Conservation (phyloP, 805 yeast species). For the Isabelozyma pseudorhagii region DNA sequence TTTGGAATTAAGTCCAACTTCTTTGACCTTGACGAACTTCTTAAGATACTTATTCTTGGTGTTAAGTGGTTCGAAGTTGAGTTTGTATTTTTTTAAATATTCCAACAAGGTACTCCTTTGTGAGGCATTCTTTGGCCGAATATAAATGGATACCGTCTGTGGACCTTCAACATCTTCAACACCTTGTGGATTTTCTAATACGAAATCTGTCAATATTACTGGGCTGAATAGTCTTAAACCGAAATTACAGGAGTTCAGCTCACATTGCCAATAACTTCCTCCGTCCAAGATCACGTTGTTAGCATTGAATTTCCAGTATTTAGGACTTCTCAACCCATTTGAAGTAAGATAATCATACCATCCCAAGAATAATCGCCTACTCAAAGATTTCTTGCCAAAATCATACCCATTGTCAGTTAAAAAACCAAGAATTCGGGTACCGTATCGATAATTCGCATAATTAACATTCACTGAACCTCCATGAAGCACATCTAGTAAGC, state of each 20-base stretch:
- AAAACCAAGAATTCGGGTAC: conserved; percentile 39
- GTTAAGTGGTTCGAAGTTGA: conserved; percentile 1
- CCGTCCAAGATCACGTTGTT: conserved; percentile 35
- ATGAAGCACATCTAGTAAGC: conserved; percentile 27
- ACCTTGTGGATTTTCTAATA: conserved; percentile 15
- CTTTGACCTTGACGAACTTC: conserved; percentile 30
- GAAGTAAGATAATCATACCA: conserved; percentile 36
- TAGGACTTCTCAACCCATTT: conserved; percentile 18
- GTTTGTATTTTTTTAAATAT: conserved; percentile 14
- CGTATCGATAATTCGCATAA: conserved; percentile 38
- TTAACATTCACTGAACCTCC: conserved; percentile 34
- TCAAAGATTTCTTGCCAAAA: conserved; percentile 17
- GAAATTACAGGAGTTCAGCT: conserved; percentile 23
- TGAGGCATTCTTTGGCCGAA: conserved; percentile 23
- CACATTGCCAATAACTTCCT: conserved; percentile 32
- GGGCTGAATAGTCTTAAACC: conserved; percentile 33
- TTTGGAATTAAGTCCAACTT: conserved; percentile 10
- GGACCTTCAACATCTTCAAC: conserved; percentile 11
- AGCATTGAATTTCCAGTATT: conserved; percentile 32
- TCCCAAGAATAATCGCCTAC: conserved; percentile 30
- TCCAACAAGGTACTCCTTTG: conserved; percentile 15
- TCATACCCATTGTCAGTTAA: conserved; percentile 18
- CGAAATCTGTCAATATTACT: conserved; percentile 33
- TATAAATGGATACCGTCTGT: conserved; percentile 18
- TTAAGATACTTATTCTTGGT: conserved; percentile 22